Conservation (phyloP, 2,329 filamentous ascomycete genomes). For the Colletotrichum australisinense region DNA sequence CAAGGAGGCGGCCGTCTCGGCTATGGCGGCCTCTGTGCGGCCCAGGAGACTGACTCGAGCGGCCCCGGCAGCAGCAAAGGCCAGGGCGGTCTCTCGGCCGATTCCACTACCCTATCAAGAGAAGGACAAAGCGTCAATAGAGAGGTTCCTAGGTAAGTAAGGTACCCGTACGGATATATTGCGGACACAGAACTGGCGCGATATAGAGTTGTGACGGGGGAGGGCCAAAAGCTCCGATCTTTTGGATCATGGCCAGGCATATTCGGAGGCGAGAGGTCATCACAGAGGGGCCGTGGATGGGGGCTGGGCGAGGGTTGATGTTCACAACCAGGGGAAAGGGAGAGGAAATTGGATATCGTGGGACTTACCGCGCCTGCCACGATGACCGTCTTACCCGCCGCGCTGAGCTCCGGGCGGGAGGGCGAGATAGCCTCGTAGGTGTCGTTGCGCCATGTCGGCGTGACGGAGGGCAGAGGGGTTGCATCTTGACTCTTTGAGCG, state of each 20-base stretch:
- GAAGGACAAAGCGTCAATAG: neutral
- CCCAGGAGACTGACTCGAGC: conserved; percentile 51
- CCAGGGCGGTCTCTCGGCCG: conserved; percentile 72
- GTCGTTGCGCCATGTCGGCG: conserved; percentile 42
- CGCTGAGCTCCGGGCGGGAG: conserved; percentile 49
- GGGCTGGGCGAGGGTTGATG: neutral
- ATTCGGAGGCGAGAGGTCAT: neutral
- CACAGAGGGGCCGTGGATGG: neutral
- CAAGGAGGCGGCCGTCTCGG: conserved; percentile 39
- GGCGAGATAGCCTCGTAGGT: conserved; percentile 54
- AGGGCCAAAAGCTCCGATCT: neutral
- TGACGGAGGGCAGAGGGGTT: conserved; percentile 37
- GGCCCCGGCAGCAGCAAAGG: conserved; percentile 60
- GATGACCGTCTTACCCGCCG: conserved; percentile 64
- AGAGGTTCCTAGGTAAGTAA: neutral
- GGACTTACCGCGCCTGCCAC: conserved; percentile 71
- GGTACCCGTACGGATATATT: neutral
- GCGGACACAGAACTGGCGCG: neutral
- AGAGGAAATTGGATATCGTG: neutral
- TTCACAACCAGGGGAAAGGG: neutral
- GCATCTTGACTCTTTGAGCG: conserved; percentile 7
- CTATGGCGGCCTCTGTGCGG: conserved; percentile 46
- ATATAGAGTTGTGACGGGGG: neutral
- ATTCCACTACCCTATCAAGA: conserved; percentile 57
- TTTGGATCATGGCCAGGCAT: neutral